Evolutionary conservation across 1,139 yeast genomes (phyloP), one percentile per base, ranked within the genome.

Genomic region (Saccharomyces hybrid): DNA sequence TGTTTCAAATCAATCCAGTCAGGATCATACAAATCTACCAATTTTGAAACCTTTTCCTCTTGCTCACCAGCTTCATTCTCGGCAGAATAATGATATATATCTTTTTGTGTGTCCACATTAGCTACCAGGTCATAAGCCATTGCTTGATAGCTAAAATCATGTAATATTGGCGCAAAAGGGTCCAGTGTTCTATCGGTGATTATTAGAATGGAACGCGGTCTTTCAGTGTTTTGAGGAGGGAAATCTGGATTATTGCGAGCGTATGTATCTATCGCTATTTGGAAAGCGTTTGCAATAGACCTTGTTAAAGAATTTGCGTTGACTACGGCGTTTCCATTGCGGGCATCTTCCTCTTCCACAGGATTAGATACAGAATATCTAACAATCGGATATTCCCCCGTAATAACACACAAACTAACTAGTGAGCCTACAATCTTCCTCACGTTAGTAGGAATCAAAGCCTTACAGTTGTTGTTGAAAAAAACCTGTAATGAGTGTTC

Each of bases 61-160:
- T 78, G 77, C 38, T 68, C 74, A 8, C 90, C 90, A 34, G 72
- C 71, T 64, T 82, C 88, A 62, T 77, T 82, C 62, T 84, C 88
- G 4, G 82, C 79, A 48, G 75, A 67, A 65, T 86, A 90, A 47
- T 71, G 75, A 68, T 83, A 88, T n/a, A 68, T 67, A 59, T 74
- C 77, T 26, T 74, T 74, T 52, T 72, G 74, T n/a, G 75, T 72
- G 28, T 81, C 79, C 27, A 68, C 59, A 60, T 79, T 82, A 2
- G 61, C 59, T 3, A 65, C 64, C 9, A 70, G 70, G 69, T 93
- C 99, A 74, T 85, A 84, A 14, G 93, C 87, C 88, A 91, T 85
- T 5, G 97, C 93, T 70, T 93, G 96, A 69, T 90, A 95, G n/a
- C 86, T 82, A 70, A 91, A 89, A 67, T 90, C 96, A 69, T 93